Evolutionary conservation across 768 basidiomycete species (phyloP).

Genomic region (Boletus bicolor): DNA sequence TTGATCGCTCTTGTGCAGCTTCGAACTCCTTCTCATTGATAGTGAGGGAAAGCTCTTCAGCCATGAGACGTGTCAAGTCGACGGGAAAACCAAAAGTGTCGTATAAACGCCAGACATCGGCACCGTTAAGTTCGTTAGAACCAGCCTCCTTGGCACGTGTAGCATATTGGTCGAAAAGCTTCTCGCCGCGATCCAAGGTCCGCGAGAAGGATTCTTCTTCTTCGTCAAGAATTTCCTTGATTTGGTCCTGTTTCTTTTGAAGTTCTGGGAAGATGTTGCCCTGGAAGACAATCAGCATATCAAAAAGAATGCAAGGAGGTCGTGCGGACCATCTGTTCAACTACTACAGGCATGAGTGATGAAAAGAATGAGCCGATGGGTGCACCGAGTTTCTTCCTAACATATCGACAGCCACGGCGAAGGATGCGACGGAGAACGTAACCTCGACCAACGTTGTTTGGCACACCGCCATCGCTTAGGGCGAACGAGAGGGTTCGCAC

Average conservation of each 20-base stretch:
- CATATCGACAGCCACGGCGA: conserved; percentile 91
- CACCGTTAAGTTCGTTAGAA: conserved; percentile 69
- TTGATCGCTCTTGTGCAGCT: conserved; percentile 80
- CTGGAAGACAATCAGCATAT: conserved; percentile 38
- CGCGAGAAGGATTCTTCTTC: conserved; percentile 97
- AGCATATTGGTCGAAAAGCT: conserved; percentile 89
- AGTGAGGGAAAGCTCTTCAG: conserved; percentile 81
- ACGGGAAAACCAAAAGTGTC: conserved; percentile 99
- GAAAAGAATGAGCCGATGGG: conserved; percentile 95
- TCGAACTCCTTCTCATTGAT: conserved; percentile 90
- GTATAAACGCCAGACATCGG: conserved; percentile 95
- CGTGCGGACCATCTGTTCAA: conserved; percentile 75
- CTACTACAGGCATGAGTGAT: conserved; percentile 81
- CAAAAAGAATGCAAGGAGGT: not conserved
- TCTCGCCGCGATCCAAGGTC: conserved; percentile 96
- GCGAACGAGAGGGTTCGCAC: conserved; percentile 94
- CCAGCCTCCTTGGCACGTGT: conserved; percentile 60
- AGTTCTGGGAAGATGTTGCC: conserved; percentile 92
- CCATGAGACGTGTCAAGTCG: conserved; percentile 95
- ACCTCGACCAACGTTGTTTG: conserved; percentile 93
- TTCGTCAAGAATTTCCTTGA: conserved; percentile 94
- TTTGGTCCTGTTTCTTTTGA: conserved; percentile 71
- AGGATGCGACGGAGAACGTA: conserved; percentile 96
- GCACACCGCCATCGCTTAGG: conserved; percentile 93
- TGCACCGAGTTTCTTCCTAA: conserved; percentile 90